Base-by-base conservation (phyloP, 2,329 filamentous ascomycete genomes). In the Coniochaeta sp. region DNA sequence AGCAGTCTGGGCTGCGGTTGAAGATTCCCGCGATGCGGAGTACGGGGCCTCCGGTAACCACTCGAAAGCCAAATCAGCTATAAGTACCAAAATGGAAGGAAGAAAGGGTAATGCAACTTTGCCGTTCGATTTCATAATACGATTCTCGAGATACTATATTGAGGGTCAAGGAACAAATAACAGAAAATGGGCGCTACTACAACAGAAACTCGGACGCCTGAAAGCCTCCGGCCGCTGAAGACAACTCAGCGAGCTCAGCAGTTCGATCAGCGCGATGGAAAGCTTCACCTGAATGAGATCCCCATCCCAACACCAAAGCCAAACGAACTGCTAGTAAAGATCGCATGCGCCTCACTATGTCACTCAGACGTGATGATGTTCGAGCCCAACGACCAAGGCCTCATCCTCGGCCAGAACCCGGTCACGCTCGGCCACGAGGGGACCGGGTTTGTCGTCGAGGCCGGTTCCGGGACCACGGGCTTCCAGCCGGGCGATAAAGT, bases 401-500 rank as follows among this genome's bases (percentile, higher is more conserved):
- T 56, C 19, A 47, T 26, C 50, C 33, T 38, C 6, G 33, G 33
- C 31, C 31, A 34, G n/a, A 61, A 59, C 24, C 67, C 60, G 22
- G 65, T 59, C 58, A 68, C 60, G 5, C 63, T 69, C n/a, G 83
- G 85, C 58, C 87, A 89, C 68, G 87, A 89, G 67, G 87, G 87
- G 64, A 86, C 84, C 1, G 87, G 87, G 6, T 76, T 78, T 56
- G 78, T 89, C 17, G 77, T 82, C 36, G 81, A 85, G 65, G 72
- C 81, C 43, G 86, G 86, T 1, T 75, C 77, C 16, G 76, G 71
- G 4, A 82, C 88, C 52, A 82, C 77, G 66, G 79, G 72, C 1
- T 77, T 88, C 62, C 75, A 81, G 63, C 77, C 81, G 61, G 86
- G 86, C 17, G 86, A 89, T 67, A 75, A 77, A 56, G 76, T 89